Conservation (phyloP, 768 basidiomycete genomes). For the Imleria badia region DNA sequence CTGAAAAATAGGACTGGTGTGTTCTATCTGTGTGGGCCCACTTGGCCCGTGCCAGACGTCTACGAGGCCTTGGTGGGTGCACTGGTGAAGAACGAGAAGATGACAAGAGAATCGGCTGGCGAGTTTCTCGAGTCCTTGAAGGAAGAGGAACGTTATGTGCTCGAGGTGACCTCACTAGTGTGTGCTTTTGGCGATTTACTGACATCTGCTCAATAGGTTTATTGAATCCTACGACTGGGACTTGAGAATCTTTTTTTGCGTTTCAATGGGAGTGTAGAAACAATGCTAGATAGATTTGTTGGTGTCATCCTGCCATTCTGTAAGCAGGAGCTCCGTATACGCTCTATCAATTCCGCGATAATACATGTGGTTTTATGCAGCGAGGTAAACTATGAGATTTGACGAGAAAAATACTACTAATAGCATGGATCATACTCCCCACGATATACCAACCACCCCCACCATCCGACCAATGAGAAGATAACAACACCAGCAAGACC, state of each 20-base stretch:
- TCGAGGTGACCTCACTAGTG: slow-evolving; percentile 56
- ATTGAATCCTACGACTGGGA: slow-evolving; percentile 7
- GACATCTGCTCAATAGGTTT: slow-evolving; percentile 19
- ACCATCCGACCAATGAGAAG: slow-evolving; percentile 41
- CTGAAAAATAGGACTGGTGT: slow-evolving; percentile 71
- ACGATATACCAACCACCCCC: slow-evolving; percentile 33
- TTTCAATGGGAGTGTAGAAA: neutral
- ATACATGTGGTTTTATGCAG: neutral
- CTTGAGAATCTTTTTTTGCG: neutral
- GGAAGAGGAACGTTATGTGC: slow-evolving; percentile 95
- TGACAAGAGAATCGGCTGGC: slow-evolving; percentile 65
- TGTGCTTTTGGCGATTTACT: neutral
- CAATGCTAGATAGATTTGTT: neutral
- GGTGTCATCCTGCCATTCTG: neutral
- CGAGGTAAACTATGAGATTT: neutral
- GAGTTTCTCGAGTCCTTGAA: slow-evolving; percentile 86
- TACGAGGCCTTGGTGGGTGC: slow-evolving; percentile 89
- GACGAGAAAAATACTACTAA: slow-evolving; percentile 10
- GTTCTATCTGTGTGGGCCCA: slow-evolving; percentile 97
- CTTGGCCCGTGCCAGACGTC: slow-evolving; percentile 99
- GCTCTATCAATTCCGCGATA: neutral
- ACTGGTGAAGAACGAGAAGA: slow-evolving; percentile 67
- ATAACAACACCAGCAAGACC: slow-evolving; percentile 61
- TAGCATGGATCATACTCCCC: slow-evolving; percentile 23
- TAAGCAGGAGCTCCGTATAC: neutral